Conservation (phyloP, 345 rosid species). For the Boechera divaricarpa region DNA sequence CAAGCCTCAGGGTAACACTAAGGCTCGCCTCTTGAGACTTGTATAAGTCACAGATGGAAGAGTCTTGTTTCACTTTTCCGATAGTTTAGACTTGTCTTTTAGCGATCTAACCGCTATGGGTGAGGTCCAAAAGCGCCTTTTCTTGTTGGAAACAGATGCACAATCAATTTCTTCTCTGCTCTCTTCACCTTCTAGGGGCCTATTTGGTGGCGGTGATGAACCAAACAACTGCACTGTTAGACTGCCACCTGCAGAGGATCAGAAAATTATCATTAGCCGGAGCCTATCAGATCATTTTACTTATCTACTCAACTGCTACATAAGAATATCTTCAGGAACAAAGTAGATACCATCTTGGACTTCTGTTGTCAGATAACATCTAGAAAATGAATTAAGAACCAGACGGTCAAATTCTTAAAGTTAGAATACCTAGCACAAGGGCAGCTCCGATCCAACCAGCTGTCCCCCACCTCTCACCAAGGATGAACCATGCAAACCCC, state of each 20-base stretch:
- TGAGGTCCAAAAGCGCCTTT: not conserved
- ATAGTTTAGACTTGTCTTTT: not conserved
- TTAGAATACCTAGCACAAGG: conserved; percentile 58
- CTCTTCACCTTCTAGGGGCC: not conserved
- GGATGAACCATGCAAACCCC: conserved; percentile 75
- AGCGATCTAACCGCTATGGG: not conserved
- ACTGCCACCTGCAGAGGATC: conserved; percentile 10
- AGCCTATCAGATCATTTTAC: not conserved
- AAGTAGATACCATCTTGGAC: no score
- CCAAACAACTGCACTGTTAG: not conserved
- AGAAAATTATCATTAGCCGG: not conserved
- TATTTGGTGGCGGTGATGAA: not conserved
- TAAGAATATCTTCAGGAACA: no score
- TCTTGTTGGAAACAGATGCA: not conserved
- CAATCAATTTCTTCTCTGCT: not conserved
- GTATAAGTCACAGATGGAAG: not conserved
- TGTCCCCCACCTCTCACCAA: conserved; percentile 69
- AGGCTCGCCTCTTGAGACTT: conserved; percentile 10
- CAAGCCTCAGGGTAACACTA: conserved; percentile 1
- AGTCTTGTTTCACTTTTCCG: conserved; percentile 22
- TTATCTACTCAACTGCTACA: not conserved
- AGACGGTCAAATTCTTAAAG: not conserved
- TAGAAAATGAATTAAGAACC: not conserved
- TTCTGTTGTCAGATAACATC: not conserved
- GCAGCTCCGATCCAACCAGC: conserved; percentile 72